phyloP scores from a whole-genome alignment of 192 early-diverging fungal species.

The Coemansia biformis region DNA sequence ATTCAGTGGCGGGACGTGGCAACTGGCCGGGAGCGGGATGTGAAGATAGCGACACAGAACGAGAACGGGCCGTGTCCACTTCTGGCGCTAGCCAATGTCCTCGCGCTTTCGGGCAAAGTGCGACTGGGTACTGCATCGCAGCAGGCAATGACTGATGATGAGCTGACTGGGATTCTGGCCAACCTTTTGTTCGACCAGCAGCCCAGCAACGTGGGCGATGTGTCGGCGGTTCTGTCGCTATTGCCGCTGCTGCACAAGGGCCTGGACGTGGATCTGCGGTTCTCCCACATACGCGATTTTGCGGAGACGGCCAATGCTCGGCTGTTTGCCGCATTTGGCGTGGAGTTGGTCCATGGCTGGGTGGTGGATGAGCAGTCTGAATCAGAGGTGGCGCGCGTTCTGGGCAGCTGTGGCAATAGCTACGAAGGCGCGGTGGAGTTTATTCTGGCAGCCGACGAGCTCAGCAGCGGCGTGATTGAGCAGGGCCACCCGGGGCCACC shows the following conservation, averaged over 20 bases:
- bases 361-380: conserved; percentile 62
- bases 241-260: conserved; percentile 35
- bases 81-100: conserved; percentile 76
- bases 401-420: conserved; percentile 53
- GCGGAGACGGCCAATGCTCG: conserved; percentile 53
- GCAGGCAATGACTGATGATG: conserved; percentile 58
- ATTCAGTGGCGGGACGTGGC: conserved; percentile 59
- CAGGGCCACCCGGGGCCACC: not conserved
- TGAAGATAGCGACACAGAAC: conserved; percentile 86
- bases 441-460: conserved; percentile 60
- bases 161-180: conserved; percentile 66
- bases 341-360: conserved; percentile 89
- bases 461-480: conserved; percentile 12
- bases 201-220: conserved; percentile 2
- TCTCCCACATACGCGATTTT: conserved; percentile 71
- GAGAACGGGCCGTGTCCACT: conserved; percentile 92
- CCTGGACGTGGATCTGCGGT: conserved; percentile 83
- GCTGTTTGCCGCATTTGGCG: conserved; percentile 74
- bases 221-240: conserved; percentile 13
- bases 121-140: conserved; percentile 52
- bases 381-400: conserved; percentile 49
- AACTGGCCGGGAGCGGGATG: conserved; percentile 42
- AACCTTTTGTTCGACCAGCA: conserved; percentile 53
- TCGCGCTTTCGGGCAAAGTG: conserved; percentile 68
- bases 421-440: conserved; percentile 82